A percentile compares a stretch with the other conserved stretches of the same genome.
Evolutionary conservation across 805 yeast genomes (phyloP).

Genomic region (Lachancea dasiensis): DNA sequence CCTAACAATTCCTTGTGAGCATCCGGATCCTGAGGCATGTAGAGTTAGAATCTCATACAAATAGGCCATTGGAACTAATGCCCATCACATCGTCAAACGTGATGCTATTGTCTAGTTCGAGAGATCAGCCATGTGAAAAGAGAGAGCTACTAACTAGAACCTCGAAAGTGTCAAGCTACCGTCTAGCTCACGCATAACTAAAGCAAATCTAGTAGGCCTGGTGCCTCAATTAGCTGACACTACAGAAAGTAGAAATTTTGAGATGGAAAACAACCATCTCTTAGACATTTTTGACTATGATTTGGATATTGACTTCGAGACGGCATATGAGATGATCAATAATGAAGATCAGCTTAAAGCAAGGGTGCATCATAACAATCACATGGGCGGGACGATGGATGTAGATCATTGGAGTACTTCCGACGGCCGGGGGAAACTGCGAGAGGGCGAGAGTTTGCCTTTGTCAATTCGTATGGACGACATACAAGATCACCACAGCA

Average conservation of each 20-base stretch:
- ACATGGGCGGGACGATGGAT: background rate
- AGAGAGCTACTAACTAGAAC: background rate
- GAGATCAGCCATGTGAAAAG: constrained; percentile 2
- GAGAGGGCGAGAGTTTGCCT: background rate
- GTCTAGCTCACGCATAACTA: too few relatives aligned
- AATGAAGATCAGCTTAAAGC: constrained; percentile 9
- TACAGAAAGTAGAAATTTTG: background rate
- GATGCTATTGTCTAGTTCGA: background rate
- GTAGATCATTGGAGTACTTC: constrained; percentile 5
- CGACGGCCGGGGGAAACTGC: background rate
- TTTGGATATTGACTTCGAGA: constrained; percentile 31
- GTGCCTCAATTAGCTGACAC: background rate
- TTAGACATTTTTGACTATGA: constrained; percentile 26
- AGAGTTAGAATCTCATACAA: too few relatives aligned
- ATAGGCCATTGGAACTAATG: too few relatives aligned
- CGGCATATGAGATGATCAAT: constrained; percentile 31
- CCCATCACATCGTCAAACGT: background rate
- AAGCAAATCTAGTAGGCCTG: background rate
- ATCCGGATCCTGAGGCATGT: too few relatives aligned
- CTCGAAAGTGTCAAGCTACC: background rate
- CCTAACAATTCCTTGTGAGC: too few relatives aligned
- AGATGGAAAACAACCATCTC: constrained; percentile 12
- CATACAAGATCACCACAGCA: background rate
- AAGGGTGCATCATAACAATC: background rate
- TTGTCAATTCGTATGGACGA: background rate